A percentile compares a stretch with the other conserved stretches of the same genome.
phyloP scores from a whole-genome alignment of 192 early-diverging fungal genomes.

The Podila horticola region DNA sequence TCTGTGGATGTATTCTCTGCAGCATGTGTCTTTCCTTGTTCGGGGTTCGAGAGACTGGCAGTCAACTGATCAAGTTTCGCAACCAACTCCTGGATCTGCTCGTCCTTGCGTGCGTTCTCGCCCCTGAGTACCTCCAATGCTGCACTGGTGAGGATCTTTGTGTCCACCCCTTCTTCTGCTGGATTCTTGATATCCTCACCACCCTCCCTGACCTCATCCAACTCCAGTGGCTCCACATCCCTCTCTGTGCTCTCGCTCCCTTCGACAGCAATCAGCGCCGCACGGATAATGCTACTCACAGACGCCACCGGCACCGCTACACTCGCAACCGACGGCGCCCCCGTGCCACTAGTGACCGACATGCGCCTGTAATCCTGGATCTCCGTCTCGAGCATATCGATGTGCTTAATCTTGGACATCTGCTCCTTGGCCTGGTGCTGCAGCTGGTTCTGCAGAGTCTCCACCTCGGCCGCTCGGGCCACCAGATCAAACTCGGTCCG shows the following conservation, averaged over 20 bases:
- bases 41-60: conserved; percentile 18
- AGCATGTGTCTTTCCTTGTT: conserved; percentile 19
- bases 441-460: conserved; percentile 1
- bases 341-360: background rate
- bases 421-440: background rate
- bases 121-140: conserved; percentile 5
- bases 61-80: conserved; percentile 25
- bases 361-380: background rate
- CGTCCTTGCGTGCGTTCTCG: conserved; percentile 30
- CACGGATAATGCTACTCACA: too few relatives aligned
- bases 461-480: conserved; percentile 15
- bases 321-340: background rate
- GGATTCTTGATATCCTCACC: background rate
- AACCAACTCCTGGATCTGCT: conserved; percentile 14
- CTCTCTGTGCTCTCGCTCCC: background rate
- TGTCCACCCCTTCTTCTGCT: background rate
- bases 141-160: background rate
- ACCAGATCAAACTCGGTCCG: conserved; percentile 22
- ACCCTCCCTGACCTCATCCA: background rate
- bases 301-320: background rate
- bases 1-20: background rate
- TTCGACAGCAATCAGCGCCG: background rate
- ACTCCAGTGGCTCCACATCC: background rate
- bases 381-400: background rate
- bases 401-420: conserved; percentile 6